Conservation (phyloP, 169 alveolate species). For the Cryptosporidium andersoni region DNA sequence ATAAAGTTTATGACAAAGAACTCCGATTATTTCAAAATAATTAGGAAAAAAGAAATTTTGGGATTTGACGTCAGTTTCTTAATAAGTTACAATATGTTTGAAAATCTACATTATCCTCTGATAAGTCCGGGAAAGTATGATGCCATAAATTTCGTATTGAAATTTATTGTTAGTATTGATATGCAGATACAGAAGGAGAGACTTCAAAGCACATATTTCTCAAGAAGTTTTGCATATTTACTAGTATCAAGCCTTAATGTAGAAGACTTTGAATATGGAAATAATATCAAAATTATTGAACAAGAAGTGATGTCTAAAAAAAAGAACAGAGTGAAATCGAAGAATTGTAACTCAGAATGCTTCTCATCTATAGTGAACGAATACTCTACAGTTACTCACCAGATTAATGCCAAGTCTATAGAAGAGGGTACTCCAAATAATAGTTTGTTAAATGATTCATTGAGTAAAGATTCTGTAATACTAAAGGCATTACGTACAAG, state of each 20-base stretch:
- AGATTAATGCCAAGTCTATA: background rate
- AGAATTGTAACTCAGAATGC: background rate
- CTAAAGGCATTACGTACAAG: slow-evolving; percentile 56
- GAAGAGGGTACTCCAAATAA: background rate
- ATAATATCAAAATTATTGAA: background rate
- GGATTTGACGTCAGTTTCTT: slow-evolving; percentile 65
- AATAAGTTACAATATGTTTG: slow-evolving; percentile 27
- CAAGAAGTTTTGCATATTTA: slow-evolving; percentile 41
- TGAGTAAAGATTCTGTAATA: slow-evolving; percentile 57
- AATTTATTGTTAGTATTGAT: slow-evolving; percentile 59
- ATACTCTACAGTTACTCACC: background rate
- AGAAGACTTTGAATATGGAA: background rate
- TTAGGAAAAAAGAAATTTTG: slow-evolving; percentile 21
- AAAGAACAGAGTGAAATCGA: background rate
- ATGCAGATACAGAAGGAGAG: slow-evolving; percentile 57
- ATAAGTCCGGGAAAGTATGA: slow-evolving; percentile 30
- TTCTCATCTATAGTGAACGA: background rate
- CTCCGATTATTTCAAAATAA: slow-evolving; percentile 28
- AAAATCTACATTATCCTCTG: background rate
- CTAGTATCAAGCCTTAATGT: background rate
- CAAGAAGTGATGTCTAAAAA: background rate
- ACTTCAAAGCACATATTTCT: slow-evolving; percentile 57
- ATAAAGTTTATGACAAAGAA: slow-evolving; percentile 61
- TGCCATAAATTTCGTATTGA: slow-evolving; percentile 31
- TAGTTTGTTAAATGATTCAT: slow-evolving; percentile 22